Base-by-base conservation (phyloP, 768 basidiomycete species). In the Boletus reticuloceps region DNA sequence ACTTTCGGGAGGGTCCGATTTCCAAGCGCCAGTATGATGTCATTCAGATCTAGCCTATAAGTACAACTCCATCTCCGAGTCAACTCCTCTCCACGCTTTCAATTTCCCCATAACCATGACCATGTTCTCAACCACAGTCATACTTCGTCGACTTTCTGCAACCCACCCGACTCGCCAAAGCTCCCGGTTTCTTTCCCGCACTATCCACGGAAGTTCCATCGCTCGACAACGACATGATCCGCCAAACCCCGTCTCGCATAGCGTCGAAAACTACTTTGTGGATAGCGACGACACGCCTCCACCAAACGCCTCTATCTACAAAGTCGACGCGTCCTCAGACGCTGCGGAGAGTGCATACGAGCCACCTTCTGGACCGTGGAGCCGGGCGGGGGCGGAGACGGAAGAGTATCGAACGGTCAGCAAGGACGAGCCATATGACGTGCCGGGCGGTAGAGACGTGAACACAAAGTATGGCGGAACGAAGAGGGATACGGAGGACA, bases 271-370 rank as follows among this genome's bases (percentile, higher is more conserved):
- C 12, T 82, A 82, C 66, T 69, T 69, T 43, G 79, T 81, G 56
- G 80, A 82, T 36, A 64, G 73, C 34, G 81, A 82, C 62, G 66
- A 72, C 20, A 73, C 74, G 1, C 76, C 79, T 5, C 74, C 78
- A 2, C 53, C 65, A 2, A 74, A 77, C 47, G 54, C 73, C n/a
- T 72, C 64, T 6, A 68, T 79, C 48, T 76, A 80, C 66, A 68
- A 74, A n/a, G 74, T 83, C 32, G 81, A 82, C 49, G 66, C 77
- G 1, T 57, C 65, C 5, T 76, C 77, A 4, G 76, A 79, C 47
- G 68, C 67, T 3, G 77, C 72, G 0, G 75, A 81, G 62, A 75
- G 75, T 36, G 79, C 82, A 4, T 72, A 80, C 53, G 81, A 83
- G 52, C 70, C 78, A 3, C 77, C 79, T 8, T 75, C 79, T 5